phyloP scores from a whole-genome alignment of 345 rosid species.

The Crucihimalaya himalaica region DNA sequence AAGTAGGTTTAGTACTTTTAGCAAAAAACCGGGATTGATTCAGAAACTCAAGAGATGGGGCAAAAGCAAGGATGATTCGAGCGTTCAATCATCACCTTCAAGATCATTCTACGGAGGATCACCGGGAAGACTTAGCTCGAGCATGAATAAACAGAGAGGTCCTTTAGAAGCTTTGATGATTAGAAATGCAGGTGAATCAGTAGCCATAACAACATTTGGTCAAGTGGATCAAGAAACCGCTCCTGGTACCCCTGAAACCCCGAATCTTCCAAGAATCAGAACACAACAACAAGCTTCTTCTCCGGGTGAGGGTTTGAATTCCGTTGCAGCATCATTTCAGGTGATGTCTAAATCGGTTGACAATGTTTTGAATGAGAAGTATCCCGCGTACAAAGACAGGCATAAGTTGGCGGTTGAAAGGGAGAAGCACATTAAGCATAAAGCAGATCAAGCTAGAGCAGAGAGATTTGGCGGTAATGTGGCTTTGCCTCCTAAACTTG shows the following conservation, averaged over 20 bases:
- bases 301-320: constrained; percentile 58
- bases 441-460: constrained; percentile 81
- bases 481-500: constrained; percentile 69
- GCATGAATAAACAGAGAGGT: constrained; percentile 61
- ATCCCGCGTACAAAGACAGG: constrained; percentile 90
- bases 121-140: constrained; percentile 70
- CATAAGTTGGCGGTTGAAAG: constrained; percentile 89
- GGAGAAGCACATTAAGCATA: constrained; percentile 82
- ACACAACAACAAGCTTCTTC: constrained; percentile 56
- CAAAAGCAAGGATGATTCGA: constrained; percentile 79
- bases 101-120: constrained; percentile 78
- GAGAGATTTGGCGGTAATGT: constrained; percentile 60
- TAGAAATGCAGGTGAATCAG: constrained; percentile 77
- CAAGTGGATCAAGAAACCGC: constrained; percentile 54
- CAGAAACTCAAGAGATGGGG: constrained; percentile 94
- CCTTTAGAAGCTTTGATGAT: constrained; percentile 90
- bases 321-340: constrained; percentile 74
- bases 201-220: constrained; percentile 88
- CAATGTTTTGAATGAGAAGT: constrained; percentile 75
- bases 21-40: constrained; percentile 73
- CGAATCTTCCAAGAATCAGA: constrained; percentile 54
- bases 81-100: constrained; percentile 67
- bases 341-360: constrained; percentile 91
- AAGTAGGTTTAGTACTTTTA: constrained; percentile 71
- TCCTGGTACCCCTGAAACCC: constrained; percentile 62